phyloP scores from a whole-genome alignment of 129 eudicot genomes.

The Centaurea solstitialis region DNA sequence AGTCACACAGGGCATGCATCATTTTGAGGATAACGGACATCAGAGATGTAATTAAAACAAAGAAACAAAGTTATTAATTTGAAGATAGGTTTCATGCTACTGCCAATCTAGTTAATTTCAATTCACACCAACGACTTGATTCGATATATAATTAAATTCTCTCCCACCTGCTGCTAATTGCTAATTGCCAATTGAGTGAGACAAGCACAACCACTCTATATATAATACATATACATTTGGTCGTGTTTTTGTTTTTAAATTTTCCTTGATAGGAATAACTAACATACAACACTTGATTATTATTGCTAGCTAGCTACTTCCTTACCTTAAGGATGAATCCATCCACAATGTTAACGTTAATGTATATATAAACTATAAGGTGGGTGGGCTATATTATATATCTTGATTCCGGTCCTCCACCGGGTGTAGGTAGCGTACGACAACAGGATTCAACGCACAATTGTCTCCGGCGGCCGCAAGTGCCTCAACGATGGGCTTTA shows the following conservation, averaged over 20 bases:
- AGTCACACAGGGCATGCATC: no score
- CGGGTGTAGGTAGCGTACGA: background rate
- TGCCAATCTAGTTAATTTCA: no score
- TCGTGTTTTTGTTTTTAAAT: background rate
- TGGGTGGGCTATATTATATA: background rate
- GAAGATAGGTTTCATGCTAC: background rate
- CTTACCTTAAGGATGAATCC: no score
- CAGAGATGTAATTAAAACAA: background rate
- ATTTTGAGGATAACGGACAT: background rate
- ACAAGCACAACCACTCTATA: background rate
- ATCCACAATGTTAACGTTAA: no score
- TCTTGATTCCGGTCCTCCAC: background rate
- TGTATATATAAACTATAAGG: no score
- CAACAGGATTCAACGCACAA: constrained; percentile 12
- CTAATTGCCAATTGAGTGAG: background rate
- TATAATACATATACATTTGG: background rate
- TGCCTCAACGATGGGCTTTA: constrained; percentile 54
- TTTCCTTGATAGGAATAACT: background rate
- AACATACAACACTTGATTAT: background rate
- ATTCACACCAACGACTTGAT: background rate
- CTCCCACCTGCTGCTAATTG: background rate
- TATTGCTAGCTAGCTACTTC: background rate
- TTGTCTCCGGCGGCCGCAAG: constrained; percentile 31
- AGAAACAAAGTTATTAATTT: no score
- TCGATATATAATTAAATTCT: background rate